These are phyloP conservation scores for Xylaria sp. DNA, from an alignment of 2,329 filamentous ascomycete genomes.

Conservation along the genomic window DNA sequence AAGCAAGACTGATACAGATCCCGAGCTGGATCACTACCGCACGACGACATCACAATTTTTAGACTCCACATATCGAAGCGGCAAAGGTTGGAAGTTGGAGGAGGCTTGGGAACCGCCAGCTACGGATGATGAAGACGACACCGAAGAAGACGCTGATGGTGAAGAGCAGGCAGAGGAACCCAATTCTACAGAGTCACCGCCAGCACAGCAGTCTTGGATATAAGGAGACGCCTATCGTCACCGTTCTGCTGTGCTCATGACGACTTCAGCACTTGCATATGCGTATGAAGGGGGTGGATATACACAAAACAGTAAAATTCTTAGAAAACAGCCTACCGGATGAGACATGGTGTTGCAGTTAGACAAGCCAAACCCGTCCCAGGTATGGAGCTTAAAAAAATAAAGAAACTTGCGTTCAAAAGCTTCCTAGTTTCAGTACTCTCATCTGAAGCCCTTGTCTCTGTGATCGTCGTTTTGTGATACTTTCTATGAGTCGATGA, in stretches of 20 bases:
- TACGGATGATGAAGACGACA: conserved; percentile 67
- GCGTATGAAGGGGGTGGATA: conserved; percentile 3
- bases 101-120: conserved; percentile 79
- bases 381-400: conserved; percentile 27
- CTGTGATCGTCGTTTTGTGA: not conserved
- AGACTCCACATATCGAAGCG: conserved; percentile 62
- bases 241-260: conserved; percentile 34
- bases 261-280: conserved; percentile 23
- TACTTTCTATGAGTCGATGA: not conserved
- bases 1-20: conserved; percentile 63
- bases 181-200: conserved; percentile 44
- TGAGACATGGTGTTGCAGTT: conserved; percentile 13
- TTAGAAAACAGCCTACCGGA: conserved; percentile 14
- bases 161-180: conserved; percentile 53
- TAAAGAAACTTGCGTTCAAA: conserved; percentile 20
- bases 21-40: conserved; percentile 64
- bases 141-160: conserved; percentile 59
- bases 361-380: not conserved
- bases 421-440: not conserved
- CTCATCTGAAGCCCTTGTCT: not conserved
- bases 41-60: conserved; percentile 66
- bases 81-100: conserved; percentile 82
- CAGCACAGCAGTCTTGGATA: conserved; percentile 45
- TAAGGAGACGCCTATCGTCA: conserved; percentile 25
- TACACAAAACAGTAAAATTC: conserved; percentile 34